Conservation (phyloP, 345 rosid genomes). For the Arabidopsis suecica region DNA sequence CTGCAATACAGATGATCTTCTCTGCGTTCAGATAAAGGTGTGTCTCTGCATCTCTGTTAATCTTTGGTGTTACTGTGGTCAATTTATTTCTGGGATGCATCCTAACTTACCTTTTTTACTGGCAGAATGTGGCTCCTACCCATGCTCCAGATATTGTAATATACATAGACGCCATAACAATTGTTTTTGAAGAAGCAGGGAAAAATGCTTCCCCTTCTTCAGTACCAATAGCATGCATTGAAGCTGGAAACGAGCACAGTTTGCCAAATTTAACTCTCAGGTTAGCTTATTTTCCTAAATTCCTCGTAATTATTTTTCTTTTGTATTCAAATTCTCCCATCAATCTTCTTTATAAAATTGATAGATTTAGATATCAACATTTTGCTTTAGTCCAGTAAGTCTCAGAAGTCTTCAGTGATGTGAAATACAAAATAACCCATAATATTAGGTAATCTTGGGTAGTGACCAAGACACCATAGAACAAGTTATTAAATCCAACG, state of each 20-base stretch:
- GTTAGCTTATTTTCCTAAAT: slow-evolving; percentile 44
- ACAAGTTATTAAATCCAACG: slow-evolving; percentile 7
- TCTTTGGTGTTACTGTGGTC: slow-evolving; percentile 21
- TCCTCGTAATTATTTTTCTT: slow-evolving; percentile 17
- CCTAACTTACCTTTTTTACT: slow-evolving; percentile 28
- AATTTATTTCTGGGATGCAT: slow-evolving; percentile 18
- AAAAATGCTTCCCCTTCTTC: slow-evolving; percentile 74
- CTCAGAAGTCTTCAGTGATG: slow-evolving; percentile 25
- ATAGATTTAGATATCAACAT: slow-evolving; percentile 15
- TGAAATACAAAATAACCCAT: background rate
- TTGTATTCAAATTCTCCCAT: slow-evolving; percentile 26
- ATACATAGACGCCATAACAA: slow-evolving; percentile 83
- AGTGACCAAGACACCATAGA: slow-evolving; percentile 9
- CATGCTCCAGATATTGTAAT: slow-evolving; percentile 75
- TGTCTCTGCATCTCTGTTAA: slow-evolving; percentile 25
- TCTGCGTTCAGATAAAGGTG: slow-evolving; percentile 96
- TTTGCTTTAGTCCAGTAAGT: slow-evolving; percentile 16
- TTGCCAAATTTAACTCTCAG: slow-evolving; percentile 95
- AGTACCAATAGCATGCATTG: slow-evolving; percentile 91
- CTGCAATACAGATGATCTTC: slow-evolving; percentile 94
- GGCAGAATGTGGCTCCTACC: slow-evolving; percentile 87
- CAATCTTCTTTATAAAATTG: slow-evolving; percentile 22
- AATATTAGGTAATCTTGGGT: slow-evolving; percentile 24
- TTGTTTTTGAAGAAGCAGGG: slow-evolving; percentile 86
- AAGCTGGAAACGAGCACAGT: slow-evolving; percentile 80